Evolutionary conservation across 495 filamentous ascomycete species (phyloP).

Genomic region (Staphylotrichum tortipilum): DNA sequence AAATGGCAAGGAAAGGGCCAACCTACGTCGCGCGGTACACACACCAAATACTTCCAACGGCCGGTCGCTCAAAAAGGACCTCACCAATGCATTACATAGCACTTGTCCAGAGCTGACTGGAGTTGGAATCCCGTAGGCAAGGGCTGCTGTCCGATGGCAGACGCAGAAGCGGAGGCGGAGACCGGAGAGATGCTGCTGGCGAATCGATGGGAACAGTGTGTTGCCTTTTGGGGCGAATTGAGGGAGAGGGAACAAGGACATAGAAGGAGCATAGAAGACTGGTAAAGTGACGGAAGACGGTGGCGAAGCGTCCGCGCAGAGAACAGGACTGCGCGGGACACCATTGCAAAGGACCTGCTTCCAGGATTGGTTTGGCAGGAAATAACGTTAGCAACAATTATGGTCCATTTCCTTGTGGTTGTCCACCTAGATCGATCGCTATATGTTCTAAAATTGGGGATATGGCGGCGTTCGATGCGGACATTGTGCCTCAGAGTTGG

Average conservation of each 20-base stretch:
- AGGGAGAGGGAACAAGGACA: neutral
- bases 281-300: slow-evolving; percentile 1
- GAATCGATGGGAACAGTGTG: neutral
- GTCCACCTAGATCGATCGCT: too few relatives aligned
- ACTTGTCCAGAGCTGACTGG: slow-evolving; percentile 2
- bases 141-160: slow-evolving; percentile 1
- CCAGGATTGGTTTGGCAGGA: too few relatives aligned
- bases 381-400: too few relatives aligned
- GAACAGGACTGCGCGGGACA: neutral
- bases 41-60: neutral
- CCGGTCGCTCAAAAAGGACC: slow-evolving; percentile 5
- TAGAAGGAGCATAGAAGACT: neutral
- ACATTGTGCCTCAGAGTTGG: too few relatives aligned
- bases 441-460: too few relatives aligned
- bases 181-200: too few relatives aligned
- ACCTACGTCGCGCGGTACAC: slow-evolving; percentile 3
- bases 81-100: slow-evolving; percentile 4
- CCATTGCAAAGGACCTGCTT: neutral
- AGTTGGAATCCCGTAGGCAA: neutral
- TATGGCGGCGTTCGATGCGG: too few relatives aligned
- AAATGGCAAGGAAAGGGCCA: slow-evolving; percentile 1
- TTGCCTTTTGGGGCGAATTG: neutral
- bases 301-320: neutral
- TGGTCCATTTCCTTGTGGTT: too few relatives aligned
- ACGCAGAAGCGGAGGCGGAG: neutral